Percentiles rank a stretch among this genome's conserved stretches.
phyloP scores from a whole-genome alignment of 2,329 filamentous ascomycete species.

The Bretziella fagacearum region DNA sequence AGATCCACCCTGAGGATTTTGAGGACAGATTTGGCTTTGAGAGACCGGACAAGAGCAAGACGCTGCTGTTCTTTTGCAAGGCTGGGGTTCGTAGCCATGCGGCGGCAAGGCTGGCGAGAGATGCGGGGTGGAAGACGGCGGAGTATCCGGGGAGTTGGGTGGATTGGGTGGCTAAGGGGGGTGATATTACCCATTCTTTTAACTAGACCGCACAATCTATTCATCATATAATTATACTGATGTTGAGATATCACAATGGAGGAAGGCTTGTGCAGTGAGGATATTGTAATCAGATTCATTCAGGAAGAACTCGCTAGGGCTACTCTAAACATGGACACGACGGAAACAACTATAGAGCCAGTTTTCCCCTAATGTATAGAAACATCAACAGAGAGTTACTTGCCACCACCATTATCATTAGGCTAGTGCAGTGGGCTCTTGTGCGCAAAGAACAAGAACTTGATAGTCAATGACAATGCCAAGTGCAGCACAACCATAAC shows the following conservation, averaged over 20 bases:
- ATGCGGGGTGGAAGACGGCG: slow-evolving; percentile 59
- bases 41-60: slow-evolving; percentile 40
- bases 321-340: background rate
- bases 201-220: background rate
- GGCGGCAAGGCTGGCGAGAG: slow-evolving; percentile 58
- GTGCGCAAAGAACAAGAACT: slow-evolving; percentile 88
- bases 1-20: slow-evolving; percentile 63
- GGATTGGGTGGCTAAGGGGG: slow-evolving; percentile 66
- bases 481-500: slow-evolving; percentile 73
- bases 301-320: background rate
- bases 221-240: too few relatives aligned
- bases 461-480: slow-evolving; percentile 83
- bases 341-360: background rate
- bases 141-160: slow-evolving; percentile 64
- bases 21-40: slow-evolving; percentile 63
- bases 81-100: slow-evolving; percentile 67
- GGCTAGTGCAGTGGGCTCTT: slow-evolving; percentile 34
- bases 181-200: slow-evolving; percentile 22
- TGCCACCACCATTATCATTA: background rate
- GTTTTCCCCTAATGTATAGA: background rate
- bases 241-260: background rate
- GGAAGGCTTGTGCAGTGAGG: background rate
- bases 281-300: background rate
- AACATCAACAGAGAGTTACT: slow-evolving; percentile 1
- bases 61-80: slow-evolving; percentile 82